Conservation (phyloP, 164 flowering plant species). For the Hamamelis virginiana region DNA sequence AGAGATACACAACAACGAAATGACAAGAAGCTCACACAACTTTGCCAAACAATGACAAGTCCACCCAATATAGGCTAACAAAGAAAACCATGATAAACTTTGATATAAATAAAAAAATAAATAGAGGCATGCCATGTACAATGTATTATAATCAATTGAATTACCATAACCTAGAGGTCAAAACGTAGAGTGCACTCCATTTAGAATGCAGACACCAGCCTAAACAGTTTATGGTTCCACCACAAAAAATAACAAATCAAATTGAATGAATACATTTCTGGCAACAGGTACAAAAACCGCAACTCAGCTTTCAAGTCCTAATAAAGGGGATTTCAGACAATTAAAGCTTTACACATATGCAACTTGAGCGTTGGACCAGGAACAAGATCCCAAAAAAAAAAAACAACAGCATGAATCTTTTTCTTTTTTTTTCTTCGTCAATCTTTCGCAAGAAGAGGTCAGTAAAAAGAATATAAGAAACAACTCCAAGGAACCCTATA, state of each 20-base stretch:
- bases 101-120: background rate
- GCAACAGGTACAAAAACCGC: too few species aligned
- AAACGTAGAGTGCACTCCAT: background rate
- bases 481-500: background rate
- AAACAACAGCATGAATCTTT: too few species aligned
- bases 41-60: background rate
- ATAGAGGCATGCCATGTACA: background rate
- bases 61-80: background rate
- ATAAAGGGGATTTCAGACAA: too few species aligned
- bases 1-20: background rate
- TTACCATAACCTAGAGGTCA: background rate
- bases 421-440: too few species aligned
- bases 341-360: too few species aligned
- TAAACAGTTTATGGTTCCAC: too few species aligned
- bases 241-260: too few species aligned
- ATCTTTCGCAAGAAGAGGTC: background rate
- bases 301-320: too few species aligned
- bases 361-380: too few species aligned
- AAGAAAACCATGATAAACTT: background rate
- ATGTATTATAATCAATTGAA: background rate
- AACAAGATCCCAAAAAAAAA: too few species aligned
- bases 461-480: background rate
- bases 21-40: background rate
- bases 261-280: too few species aligned
- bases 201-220: too few species aligned